A percentile compares a stretch with the other conserved stretches of the same genome.
Evolutionary conservation across 306 rosid genomes (phyloP).

Genomic region (Cucumis cinereus): DNA sequence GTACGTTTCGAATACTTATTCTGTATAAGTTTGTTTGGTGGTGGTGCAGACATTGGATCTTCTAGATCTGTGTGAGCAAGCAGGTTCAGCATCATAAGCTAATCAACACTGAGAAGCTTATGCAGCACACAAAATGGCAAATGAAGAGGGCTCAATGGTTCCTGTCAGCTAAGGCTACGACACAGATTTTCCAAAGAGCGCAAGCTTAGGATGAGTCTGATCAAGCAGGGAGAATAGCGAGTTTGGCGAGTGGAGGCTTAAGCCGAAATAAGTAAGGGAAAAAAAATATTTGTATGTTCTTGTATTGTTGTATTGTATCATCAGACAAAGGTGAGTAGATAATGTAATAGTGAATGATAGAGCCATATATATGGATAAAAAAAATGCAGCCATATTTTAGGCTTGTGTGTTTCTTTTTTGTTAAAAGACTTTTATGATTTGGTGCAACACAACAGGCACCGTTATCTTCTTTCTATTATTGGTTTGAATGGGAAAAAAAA

Average conservation of each 20-base stretch:
- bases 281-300: not conserved
- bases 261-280: constrained; percentile 3
- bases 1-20: not conserved
- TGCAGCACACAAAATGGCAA: constrained; percentile 7
- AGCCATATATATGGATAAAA: not conserved
- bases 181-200: constrained; percentile 83
- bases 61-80: constrained; percentile 87
- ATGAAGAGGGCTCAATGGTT: constrained; percentile 38
- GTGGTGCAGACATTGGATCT: constrained; percentile 81
- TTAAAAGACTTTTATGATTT: not conserved
- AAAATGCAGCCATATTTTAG: not conserved
- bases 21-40: not conserved
- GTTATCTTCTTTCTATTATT: not conserved
- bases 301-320: constrained; percentile 21
- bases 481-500: not conserved
- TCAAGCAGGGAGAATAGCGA: not conserved
- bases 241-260: not conserved
- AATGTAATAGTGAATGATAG: constrained; percentile 3
- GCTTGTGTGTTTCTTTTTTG: not conserved
- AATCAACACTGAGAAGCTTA: constrained; percentile 15
- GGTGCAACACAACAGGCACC: not conserved
- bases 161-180: constrained; percentile 35
- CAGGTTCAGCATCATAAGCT: constrained; percentile 78
- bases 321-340: constrained; percentile 19
- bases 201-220: constrained; percentile 69